Evolutionary conservation across 2,329 filamentous ascomycete genomes (phyloP).

Genomic region (Thyridium curvatum): DNA sequence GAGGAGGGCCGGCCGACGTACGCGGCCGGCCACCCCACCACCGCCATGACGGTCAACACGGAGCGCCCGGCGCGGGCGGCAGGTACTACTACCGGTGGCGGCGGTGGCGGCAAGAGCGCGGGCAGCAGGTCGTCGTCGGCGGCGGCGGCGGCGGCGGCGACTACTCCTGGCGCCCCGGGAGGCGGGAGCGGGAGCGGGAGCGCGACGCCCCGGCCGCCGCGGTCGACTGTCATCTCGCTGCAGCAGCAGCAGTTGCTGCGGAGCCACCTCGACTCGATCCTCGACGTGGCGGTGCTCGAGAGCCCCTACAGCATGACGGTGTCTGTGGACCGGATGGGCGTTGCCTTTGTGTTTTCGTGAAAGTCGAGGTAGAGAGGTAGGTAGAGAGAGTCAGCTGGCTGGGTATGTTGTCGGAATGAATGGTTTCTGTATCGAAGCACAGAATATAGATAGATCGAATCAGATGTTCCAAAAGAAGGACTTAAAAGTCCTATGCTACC

Average conservation of each 20-base stretch:
- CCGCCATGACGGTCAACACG: constrained; percentile 58
- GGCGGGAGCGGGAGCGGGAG: constrained; percentile 15
- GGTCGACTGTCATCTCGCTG: constrained; percentile 78
- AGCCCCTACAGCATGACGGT: constrained; percentile 88
- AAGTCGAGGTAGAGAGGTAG: neutral
- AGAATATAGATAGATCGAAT: no score
- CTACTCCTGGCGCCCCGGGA: neutral
- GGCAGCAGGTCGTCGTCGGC: constrained; percentile 12
- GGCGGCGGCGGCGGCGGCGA: constrained; percentile 3
- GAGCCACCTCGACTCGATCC: constrained; percentile 80
- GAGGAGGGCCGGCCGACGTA: constrained; percentile 73
- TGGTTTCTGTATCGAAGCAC: no score
- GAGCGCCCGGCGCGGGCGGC: constrained; percentile 46
- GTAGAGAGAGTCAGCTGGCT: no score
- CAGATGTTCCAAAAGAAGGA: no score
- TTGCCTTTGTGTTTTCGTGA: constrained; percentile 73
- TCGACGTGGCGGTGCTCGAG: constrained; percentile 84
- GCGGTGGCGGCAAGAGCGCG: constrained; percentile 24
- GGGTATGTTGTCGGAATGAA: no score
- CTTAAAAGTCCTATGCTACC: no score
- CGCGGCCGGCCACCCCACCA: constrained; percentile 53
- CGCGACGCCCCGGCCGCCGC: constrained; percentile 42
- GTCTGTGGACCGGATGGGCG: constrained; percentile 81
- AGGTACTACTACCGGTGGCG: constrained; percentile 21
- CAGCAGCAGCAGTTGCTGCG: constrained; percentile 83